Evolutionary conservation across 805 yeast species (phyloP).

Genomic region (Kodamaea fukazawae): DNA sequence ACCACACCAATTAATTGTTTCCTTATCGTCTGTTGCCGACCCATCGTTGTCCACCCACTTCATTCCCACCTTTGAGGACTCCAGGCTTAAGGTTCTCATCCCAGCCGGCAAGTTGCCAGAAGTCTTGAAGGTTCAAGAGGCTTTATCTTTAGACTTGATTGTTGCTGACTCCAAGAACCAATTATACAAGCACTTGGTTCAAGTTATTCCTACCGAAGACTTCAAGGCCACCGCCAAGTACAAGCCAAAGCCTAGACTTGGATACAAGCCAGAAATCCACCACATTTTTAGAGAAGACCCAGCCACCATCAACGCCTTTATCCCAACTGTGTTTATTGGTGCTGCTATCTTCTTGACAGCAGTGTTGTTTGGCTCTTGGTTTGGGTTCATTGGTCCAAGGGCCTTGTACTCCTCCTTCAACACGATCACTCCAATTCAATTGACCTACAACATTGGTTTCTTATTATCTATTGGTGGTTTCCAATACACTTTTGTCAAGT

Average conservation of each 20-base stretch:
- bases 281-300: conserved; percentile 61
- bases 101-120: conserved; percentile 31
- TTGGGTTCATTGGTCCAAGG: conserved; percentile 22
- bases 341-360: conserved; percentile 41
- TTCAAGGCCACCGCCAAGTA: conserved; percentile 24
- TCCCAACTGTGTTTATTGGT: conserved; percentile 52
- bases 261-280: conserved; percentile 56
- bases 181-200: conserved; percentile 26
- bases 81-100: conserved; percentile 23
- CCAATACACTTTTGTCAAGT: conserved; percentile 54
- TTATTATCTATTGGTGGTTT: conserved; percentile 46
- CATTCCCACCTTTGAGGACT: conserved; percentile 27
- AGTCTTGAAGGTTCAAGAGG: conserved; percentile 33
- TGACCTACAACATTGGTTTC: conserved; percentile 43
- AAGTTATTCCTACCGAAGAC: conserved; percentile 28
- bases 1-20: conserved; percentile 37
- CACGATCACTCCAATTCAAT: conserved; percentile 31
- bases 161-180: conserved; percentile 28
- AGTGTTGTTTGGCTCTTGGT: conserved; percentile 47
- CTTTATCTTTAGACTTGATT: conserved; percentile 29
- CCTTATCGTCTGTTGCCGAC: conserved; percentile 25
- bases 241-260: conserved; percentile 35
- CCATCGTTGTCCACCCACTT: conserved; percentile 31
- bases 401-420: conserved; percentile 34
- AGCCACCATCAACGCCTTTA: conserved; percentile 45